These are phyloP conservation scores for Fraxinus sp. DNA, from an alignment of 305 asterid genomes.

Conservation along the genomic window DNA sequence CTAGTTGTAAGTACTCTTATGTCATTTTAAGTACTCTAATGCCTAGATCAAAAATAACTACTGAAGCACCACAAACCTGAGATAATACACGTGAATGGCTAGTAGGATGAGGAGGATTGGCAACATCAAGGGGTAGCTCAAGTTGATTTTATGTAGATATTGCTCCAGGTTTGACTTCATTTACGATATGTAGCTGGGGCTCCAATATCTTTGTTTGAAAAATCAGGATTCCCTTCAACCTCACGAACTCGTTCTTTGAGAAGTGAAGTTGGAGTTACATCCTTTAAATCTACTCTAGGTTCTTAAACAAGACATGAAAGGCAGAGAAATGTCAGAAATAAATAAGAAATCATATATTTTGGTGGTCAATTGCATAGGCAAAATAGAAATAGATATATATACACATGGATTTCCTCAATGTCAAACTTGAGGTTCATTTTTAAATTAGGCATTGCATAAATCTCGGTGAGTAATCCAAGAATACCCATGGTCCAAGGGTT, in stretches of 20 bases:
- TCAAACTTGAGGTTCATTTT: slow-evolving; percentile 98
- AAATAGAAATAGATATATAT: not conserved
- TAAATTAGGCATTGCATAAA: slow-evolving; percentile 93
- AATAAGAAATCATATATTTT: slow-evolving; percentile 1
- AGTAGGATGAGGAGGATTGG: slow-evolving; percentile 57
- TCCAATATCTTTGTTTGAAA: slow-evolving; percentile 69
- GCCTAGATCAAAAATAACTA: not conserved
- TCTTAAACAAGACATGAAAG: slow-evolving; percentile 87
- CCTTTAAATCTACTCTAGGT: slow-evolving; percentile 88
- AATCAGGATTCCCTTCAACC: slow-evolving; percentile 97
- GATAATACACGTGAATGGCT: slow-evolving; percentile 67
- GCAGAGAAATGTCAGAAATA: slow-evolving; percentile 16
- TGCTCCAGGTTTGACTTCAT: slow-evolving; percentile 72
- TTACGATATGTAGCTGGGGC: slow-evolving; percentile 66
- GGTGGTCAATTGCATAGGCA: not conserved
- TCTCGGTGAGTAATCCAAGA: slow-evolving; percentile 92
- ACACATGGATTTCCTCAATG: slow-evolving; percentile 64
- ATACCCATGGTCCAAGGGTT: slow-evolving; percentile 99
- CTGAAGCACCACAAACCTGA: slow-evolving; percentile 53
- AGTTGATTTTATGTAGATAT: slow-evolving; percentile 66
- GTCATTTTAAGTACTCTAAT: not conserved
- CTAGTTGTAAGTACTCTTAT: slow-evolving; percentile 61
- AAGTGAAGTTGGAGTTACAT: slow-evolving; percentile 77
- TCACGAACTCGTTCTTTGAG: slow-evolving; percentile 79
- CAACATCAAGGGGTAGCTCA: slow-evolving; percentile 69